phyloP scores from a whole-genome alignment of 2,329 filamentous ascomycete species.

The Talaromyces islandicus region DNA sequence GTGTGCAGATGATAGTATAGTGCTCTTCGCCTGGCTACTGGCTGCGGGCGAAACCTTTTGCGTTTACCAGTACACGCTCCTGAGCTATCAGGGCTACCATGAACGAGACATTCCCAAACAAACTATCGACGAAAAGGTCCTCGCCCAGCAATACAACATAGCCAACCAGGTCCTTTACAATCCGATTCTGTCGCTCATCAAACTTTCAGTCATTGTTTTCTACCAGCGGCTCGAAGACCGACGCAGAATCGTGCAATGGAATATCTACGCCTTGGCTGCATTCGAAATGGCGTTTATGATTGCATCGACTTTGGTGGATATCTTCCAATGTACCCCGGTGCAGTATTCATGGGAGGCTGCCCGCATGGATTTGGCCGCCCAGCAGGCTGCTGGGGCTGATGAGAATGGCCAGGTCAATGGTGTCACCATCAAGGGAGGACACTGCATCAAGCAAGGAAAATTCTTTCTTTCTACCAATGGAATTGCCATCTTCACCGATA shows the following conservation, averaged over 20 bases:
- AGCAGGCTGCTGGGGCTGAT: neutral
- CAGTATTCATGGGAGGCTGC: slow-evolving; percentile 15
- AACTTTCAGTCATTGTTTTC: slow-evolving; percentile 25
- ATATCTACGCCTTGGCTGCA: slow-evolving; percentile 17
- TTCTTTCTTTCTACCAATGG: slow-evolving; percentile 24
- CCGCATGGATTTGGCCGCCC: neutral
- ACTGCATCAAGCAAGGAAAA: slow-evolving; percentile 22
- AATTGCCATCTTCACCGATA: slow-evolving; percentile 25
- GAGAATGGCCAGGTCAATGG: slow-evolving; percentile 8
- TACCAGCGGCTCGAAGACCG: slow-evolving; percentile 23
- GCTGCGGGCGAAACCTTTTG: neutral
- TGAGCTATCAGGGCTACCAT: slow-evolving; percentile 3
- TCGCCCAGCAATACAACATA: slow-evolving; percentile 1
- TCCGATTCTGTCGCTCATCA: slow-evolving; percentile 22
- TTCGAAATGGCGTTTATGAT: slow-evolving; percentile 17
- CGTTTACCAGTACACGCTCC: slow-evolving; percentile 1
- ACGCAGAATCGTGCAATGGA: slow-evolving; percentile 15
- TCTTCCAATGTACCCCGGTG: slow-evolving; percentile 26
- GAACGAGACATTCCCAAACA: neutral
- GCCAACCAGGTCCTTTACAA: slow-evolving; percentile 25
- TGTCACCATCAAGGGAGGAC: slow-evolving; percentile 13
- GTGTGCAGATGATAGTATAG: neutral
- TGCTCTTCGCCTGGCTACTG: neutral
- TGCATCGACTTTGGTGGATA: slow-evolving; percentile 20
- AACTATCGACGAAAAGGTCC: neutral